phyloP scores from a whole-genome alignment of 306 rosid genomes.

The Dalbergia cultrata region DNA sequence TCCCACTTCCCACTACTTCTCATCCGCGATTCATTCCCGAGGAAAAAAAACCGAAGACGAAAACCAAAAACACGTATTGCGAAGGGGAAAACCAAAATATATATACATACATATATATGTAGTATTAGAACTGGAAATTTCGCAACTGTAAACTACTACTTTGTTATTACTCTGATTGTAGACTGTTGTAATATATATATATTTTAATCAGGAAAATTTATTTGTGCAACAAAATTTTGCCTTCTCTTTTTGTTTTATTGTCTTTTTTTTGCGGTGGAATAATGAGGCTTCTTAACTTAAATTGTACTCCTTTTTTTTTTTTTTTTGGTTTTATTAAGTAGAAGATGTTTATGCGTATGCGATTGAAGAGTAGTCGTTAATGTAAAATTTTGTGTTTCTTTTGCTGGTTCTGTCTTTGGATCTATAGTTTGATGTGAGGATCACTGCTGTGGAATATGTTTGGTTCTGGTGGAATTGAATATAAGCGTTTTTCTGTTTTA shows the following conservation, averaged over 20 bases:
- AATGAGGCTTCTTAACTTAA: constrained; percentile 3
- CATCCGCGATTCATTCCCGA: constrained; percentile 42
- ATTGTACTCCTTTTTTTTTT: not conserved
- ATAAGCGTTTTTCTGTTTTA: not conserved
- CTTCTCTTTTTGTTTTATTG: not conserved
- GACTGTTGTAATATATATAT: not conserved
- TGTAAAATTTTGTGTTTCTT: constrained; percentile 13
- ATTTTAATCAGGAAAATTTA: constrained; percentile 12
- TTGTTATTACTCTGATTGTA: not conserved
- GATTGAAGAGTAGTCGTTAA: not conserved
- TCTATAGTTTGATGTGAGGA: constrained; percentile 26
- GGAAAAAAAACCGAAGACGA: constrained; percentile 4
- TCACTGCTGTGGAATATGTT: not conserved
- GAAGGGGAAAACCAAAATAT: not conserved
- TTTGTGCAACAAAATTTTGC: not conserved
- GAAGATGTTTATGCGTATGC: constrained; percentile 11
- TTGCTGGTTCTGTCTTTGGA: constrained; percentile 5
- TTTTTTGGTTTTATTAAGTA: not conserved
- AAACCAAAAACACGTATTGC: not conserved
- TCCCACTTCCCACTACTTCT: constrained; percentile 23
- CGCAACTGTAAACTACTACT: constrained; percentile 32
- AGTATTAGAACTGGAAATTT: constrained; percentile 23
- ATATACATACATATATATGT: too few relatives aligned
- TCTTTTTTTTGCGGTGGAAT: too few relatives aligned
- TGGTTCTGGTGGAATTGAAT: constrained; percentile 33